Percentiles rank a stretch among this genome's conserved stretches.
Evolutionary conservation across 331 rosid genomes (phyloP).

Genomic region (Telfairia occidentalis): DNA sequence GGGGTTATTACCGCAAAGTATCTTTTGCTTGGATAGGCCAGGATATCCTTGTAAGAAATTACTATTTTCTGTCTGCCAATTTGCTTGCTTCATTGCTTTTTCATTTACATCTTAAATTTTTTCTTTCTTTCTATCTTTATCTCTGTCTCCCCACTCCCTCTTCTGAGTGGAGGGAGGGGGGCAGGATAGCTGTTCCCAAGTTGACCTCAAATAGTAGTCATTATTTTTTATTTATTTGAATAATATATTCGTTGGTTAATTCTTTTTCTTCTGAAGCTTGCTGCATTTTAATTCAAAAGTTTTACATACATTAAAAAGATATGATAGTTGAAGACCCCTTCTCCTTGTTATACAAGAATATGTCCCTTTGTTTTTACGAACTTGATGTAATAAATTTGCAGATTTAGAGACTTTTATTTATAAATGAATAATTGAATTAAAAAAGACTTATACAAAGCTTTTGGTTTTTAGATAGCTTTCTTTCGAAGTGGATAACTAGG

Average conservation of each 20-base stretch:
- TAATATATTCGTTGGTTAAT: too few species aligned
- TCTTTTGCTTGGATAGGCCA: slow-evolving; percentile 91
- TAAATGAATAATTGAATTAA: not conserved
- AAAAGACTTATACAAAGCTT: not conserved
- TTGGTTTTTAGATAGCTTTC: not conserved
- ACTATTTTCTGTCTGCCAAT: not conserved
- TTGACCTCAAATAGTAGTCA: not conserved
- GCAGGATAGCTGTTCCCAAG: not conserved
- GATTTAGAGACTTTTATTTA: not conserved
- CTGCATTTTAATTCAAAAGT: too few species aligned
- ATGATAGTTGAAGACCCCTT: too few species aligned
- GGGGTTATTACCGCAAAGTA: slow-evolving; percentile 58
- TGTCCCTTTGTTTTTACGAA: not conserved
- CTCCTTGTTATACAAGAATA: too few species aligned
- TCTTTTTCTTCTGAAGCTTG: too few species aligned
- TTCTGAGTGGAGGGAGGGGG: not conserved
- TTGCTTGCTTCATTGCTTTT: slow-evolving; percentile 11
- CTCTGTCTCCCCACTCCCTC: not conserved
- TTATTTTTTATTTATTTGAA: not conserved
- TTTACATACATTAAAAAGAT: too few species aligned
- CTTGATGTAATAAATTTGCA: not conserved
- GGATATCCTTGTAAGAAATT: slow-evolving; percentile 82
- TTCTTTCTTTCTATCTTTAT: not conserved
- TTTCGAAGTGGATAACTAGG: not conserved
- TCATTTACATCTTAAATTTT: not conserved